Evolutionary conservation across 768 basidiomycete genomes (phyloP), one percentile per base, ranked within the genome.

Genomic region (Xerocomellus amylosporus): DNA sequence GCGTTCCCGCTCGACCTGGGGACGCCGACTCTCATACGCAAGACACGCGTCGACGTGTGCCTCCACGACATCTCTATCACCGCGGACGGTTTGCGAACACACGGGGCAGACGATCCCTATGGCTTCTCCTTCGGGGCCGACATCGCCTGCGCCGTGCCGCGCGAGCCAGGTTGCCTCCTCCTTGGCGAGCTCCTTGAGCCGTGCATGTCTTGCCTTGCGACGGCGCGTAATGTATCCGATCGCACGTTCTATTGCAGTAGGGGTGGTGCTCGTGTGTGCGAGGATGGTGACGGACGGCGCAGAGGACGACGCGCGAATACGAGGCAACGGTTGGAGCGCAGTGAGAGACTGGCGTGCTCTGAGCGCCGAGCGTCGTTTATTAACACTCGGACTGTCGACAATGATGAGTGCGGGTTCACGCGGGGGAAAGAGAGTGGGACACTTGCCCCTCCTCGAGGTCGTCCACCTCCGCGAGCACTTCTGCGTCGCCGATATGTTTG

Each of bases 31-130:
- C 60, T 83, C 81, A 61, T 88, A 74, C 5, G 82, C 82, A 40
- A 93, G 68, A 65, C 90, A 93, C 8, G 87, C 76, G 61, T 93
- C 87, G n/a, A 93, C 80, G 70, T 93, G 90, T 15, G 88, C 88
- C 60, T 88, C 83, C 3, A 89, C 63, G 9, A 90, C 84, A 55
- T 90, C 90, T 41, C 77, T 74, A 61, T 90, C 89, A 1, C 89
- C 90, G 43, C 70, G 72, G 2, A 90, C 75, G 15, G 68, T 69
- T 38, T 71, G 70, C 42, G 77, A 69, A 64, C 90, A 93, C 22
- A 93, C 82, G 1, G 90, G 90, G 61, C 90, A 93, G n/a, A 76
- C 63, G 15, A 79, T 75, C 28, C 76, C 78, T 40, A 74, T 74
- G 3, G 71, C 71, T n/a, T 63, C 73, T 38, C 66, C 59, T 53